Evolutionary conservation across 1,284 basidiomycete genomes (phyloP).

Genomic region (Anthracocystis setariae): DNA sequence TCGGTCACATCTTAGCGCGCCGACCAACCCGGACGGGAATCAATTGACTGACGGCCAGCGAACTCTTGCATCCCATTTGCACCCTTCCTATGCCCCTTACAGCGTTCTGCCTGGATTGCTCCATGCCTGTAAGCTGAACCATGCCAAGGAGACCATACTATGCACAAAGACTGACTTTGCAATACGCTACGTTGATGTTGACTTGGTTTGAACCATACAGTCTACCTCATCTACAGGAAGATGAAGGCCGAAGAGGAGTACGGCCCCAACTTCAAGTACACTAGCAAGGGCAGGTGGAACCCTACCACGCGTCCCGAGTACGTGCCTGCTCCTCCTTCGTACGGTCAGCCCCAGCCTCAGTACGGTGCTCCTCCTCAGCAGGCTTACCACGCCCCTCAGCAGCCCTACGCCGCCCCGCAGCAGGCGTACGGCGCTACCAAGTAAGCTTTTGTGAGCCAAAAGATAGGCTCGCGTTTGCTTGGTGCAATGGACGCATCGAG

Average conservation of each 20-base stretch:
- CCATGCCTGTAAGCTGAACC: slow-evolving; percentile 37
- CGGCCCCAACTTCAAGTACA: slow-evolving; percentile 45
- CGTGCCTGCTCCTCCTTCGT: slow-evolving; percentile 33
- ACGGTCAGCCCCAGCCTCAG: slow-evolving; percentile 29
- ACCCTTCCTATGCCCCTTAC: not conserved
- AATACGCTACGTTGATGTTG: not conserved
- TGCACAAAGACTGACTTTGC: no score
- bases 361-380: no score
- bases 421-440: no score
- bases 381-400: no score
- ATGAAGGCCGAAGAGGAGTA: slow-evolving; percentile 56
- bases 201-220: slow-evolving; percentile 1
- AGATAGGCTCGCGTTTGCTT: no score
- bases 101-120: slow-evolving; percentile 45
- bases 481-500: no score
- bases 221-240: slow-evolving; percentile 55
- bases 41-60: not conserved
- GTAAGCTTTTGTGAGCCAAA: no score
- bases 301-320: slow-evolving; percentile 34
- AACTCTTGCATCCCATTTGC: not conserved
- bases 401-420: no score
- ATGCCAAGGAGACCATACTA: no score
- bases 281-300: slow-evolving; percentile 53
- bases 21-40: not conserved
- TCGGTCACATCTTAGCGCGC: not conserved